Evolutionary conservation across 2,329 filamentous ascomycete genomes (phyloP), one percentile per base, ranked within the genome.

Genomic region (Falciphora oryzae): DNA sequence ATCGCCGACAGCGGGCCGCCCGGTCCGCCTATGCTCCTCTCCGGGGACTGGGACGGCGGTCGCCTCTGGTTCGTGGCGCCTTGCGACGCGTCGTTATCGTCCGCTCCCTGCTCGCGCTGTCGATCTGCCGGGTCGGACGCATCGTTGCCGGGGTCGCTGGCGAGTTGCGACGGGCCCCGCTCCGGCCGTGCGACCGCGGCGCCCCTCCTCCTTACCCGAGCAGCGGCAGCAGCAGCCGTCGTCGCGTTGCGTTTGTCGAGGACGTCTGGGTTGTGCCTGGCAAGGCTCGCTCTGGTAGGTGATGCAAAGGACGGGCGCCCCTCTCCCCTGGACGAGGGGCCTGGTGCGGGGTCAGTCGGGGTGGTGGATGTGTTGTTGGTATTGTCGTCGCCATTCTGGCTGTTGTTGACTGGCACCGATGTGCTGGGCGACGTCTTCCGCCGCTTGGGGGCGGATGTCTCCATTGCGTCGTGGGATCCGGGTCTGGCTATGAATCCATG

Each of bases 231-330:
- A 31, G 61, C 50, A 44, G 44, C 44, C 10, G 25, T 29, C 11
- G 27, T 32, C 27, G 25, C 31, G 5, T 29, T 63, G 11, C 77
- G 69, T 71, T 77, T 73, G 67, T 81, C 78, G 44, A 88, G 74
- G 8, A 88, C 78, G 14, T 86, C 81, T 0, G 87, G 85, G 66
- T 89, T 84, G 61, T 84, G 82, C 67, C 84, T 83, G 65, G 86
- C 79, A 18, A 89, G 75, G 69, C 86, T 90, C 16, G 87, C 81
- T 71, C 81, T 85, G 0, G 87, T 89, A 0, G 89, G 87, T n/a
- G 87, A 89, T 64, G 84, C 84, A 71, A 87, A 90, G 0, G 87
- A 89, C 0, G 84, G 81, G 1, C 81, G 80, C 60, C 44, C 61
- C 16, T 71, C 69, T 38, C 63, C 65, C 56, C 66, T 69, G 22